Base-by-base conservation (phyloP, 495 filamentous ascomycete species). In the Penicillium nucicola region DNA sequence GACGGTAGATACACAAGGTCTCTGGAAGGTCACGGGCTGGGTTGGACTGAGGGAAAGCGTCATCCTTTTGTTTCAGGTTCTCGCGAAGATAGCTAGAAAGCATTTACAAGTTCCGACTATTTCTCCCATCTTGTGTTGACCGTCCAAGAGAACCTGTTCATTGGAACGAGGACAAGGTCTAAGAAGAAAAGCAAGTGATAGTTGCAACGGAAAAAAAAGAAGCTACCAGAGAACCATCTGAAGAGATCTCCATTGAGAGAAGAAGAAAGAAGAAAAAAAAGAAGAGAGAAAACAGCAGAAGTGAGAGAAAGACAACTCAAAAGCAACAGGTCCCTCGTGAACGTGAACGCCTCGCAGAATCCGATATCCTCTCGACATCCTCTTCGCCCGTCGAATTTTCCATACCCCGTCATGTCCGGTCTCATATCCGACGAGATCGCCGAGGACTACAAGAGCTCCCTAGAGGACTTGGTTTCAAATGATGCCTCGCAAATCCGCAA, bases 401-500 rank as follows among this genome's bases (percentile, higher is more conserved):
- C 62, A 57, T 56, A 44, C 48, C 39, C 64, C 76, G 79, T 60
- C 75, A 95, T 95, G 89, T 83, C 78, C 42, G 80, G 81, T 42
- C 75, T 84, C 50, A 75, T 83, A 56, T 92, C 89, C 45, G 90
- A 88, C 64, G 91, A 95, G 67, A 89, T 97, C 56, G 92, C 91
- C 50, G 86, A 91, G 68, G 95, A 97, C 77, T 98, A 95, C 78
- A 87, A 85, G 61, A 86, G 89, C 55, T 93, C 93, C 42, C 79
- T 98, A 61, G 86, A 92, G 69, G 93, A 96, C 71, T 77, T 98
- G 60, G 86, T 84, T 48, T 79, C 84, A 57, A 96, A 96, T 74
- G 89, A 88, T 61, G 84, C 89, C 64, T 87, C 85, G 62, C 92
- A 96, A 71, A 98, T 98, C 68, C 88, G 85, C 74, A 96, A 92